Conservation (phyloP, 176 grass and related monocot genomes). For the Carex scoparia region DNA sequence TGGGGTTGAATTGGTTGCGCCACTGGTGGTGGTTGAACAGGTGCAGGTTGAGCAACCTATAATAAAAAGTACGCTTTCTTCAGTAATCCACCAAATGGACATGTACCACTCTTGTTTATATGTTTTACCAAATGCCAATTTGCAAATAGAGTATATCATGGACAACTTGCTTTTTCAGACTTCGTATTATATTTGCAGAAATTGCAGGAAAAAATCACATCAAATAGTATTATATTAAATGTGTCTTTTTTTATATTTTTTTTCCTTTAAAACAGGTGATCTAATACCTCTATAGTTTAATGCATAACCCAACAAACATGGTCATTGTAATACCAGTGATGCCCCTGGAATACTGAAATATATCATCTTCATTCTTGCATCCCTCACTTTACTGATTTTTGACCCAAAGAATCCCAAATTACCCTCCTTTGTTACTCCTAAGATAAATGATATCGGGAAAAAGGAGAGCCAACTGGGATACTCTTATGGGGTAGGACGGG, state of each 20-base stretch:
- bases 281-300: too few species aligned
- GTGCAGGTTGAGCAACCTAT: constrained; percentile 46
- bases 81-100: not conserved
- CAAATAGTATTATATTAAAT: not conserved
- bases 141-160: not conserved
- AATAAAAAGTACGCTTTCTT: constrained; percentile 2
- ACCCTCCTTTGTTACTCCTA: not conserved
- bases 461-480: not conserved
- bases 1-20: constrained; percentile 50
- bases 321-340: not conserved
- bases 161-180: not conserved
- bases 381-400: not conserved
- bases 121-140: not conserved
- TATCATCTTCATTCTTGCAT: not conserved
- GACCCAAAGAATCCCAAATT: not conserved
- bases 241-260: not conserved
- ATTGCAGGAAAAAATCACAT: not conserved
- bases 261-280: not conserved
- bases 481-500: not conserved
- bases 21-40: constrained; percentile 36
- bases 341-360: not conserved
- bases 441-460: not conserved
- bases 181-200: not conserved
- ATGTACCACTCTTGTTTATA: not conserved
- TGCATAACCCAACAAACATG: not conserved